A percentile compares a stretch with the other conserved stretches of the same genome.
phyloP scores from a whole-genome alignment of 164 flowering plant genomes.

The Nymphaea thermarum region DNA sequence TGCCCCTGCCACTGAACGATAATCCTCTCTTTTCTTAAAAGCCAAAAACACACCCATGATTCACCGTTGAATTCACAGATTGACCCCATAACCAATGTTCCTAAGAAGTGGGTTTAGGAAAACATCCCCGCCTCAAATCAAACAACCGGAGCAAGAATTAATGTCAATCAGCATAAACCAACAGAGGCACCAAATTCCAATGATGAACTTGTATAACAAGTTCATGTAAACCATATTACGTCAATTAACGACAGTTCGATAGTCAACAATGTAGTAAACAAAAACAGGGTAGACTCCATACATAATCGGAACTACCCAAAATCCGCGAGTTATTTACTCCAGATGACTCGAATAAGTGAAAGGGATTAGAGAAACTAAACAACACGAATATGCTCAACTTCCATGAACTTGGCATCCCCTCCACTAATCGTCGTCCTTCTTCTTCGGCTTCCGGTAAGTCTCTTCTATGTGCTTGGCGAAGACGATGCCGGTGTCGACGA shows the following conservation, averaged over 20 bases:
- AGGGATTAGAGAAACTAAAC: neutral
- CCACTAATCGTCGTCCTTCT: constrained; percentile 27
- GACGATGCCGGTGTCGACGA: constrained; percentile 32
- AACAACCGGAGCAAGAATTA: neutral
- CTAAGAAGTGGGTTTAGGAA: neutral
- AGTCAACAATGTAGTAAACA: neutral
- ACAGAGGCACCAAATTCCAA: too few species aligned
- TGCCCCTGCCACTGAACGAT: neutral
- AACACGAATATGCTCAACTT: neutral
- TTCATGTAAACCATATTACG: neutral
- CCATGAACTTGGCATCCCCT: neutral
- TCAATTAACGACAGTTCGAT: neutral
- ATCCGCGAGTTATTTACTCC: neutral
- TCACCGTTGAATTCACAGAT: neutral
- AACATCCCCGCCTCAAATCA: neutral
- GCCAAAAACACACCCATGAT: too few species aligned
- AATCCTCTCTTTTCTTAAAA: too few species aligned
- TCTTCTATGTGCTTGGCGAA: constrained; percentile 54
- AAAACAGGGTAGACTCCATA: neutral
- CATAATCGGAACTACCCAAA: neutral
- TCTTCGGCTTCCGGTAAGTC: constrained; percentile 56
- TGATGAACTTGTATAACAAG: neutral
- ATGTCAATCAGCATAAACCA: neutral
- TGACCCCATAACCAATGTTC: neutral
- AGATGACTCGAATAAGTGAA: neutral